Base-by-base conservation (phyloP, 495 filamentous ascomycete genomes). In the Penicillium fimorum region DNA sequence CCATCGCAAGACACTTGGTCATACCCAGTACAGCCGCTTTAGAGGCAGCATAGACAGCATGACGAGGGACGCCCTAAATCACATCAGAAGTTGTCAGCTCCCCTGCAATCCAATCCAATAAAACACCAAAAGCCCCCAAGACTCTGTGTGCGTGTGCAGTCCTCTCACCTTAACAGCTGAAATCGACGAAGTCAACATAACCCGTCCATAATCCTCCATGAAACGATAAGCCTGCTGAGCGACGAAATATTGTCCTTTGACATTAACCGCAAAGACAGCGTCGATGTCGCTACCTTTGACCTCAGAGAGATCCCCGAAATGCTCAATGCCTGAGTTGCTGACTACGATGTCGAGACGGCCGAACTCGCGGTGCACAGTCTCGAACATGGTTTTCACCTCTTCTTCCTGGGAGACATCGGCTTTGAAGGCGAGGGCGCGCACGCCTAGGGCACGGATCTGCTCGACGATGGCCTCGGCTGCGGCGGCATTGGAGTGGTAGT, bases 161-260 rank as follows among this genome's bases (percentile, higher is more conserved):
- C 11, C 6, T 13, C 32, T 22, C 38, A 69, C 66, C 60, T 64
- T 66, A 5, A 61, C 61, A 15, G 66, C 68, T 12, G 68, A 70
- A 56, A 70, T 70, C 4, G 66, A 69, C 33, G 68, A 70, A 27
- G 65, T 68, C 54, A 70, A 24, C 52, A 71, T 71, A 18, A 72
- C 56, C 0, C 70, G 53, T 18, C 70, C 70, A 44, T 47, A 53
- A 41, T 82, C 74, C 57, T 73, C 59, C 66, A 84, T 74, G 69
- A 87, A 75, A 71, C 80, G 81, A 69, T 84, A 84, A 7, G 81
- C 86, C 71, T 87, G 79, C 67, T 85, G 82, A 50, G 84, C 86
- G 45, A 90, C 85, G 75, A 84, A 80, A 64, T 81, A 82, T 65
- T 83, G 81, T 30, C 77, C 80, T 50, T 79, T 80, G 32, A 80